Evolutionary conservation across 768 basidiomycete species (phyloP), one percentile per base, ranked within the genome.

Genomic region (Calocybe cyanea): DNA sequence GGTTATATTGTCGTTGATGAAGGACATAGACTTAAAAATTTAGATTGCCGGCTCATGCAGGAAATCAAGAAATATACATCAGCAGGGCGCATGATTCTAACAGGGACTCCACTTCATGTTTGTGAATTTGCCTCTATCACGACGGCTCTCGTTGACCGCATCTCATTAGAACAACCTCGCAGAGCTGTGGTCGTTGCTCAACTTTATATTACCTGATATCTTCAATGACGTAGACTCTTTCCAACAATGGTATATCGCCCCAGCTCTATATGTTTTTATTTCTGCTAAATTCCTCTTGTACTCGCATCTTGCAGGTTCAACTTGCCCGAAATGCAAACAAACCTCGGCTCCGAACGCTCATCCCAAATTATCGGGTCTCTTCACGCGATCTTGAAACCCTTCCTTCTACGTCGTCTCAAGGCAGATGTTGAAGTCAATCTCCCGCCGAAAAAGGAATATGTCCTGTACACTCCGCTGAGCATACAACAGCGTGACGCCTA

Each of bases 1-100:
- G 83, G 88, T 19, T 96, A 94, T 60, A 91, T 98, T 60, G 90
- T 98, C 48, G 95, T 99, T 2, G 92, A 94, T 60, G 92, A 95
- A 65, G 92, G 95, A 0, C 96, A 99, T 65, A 74, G 95, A 18
- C 64, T 99, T 60, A 98, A 98, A 72, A 99, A 99, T 57, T 72
- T 95, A 47, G 80, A 97, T 57, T 92, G 92, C 65, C 85, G 80
- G 68, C 78, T 97, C 13, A 89, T 97, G 65, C 75, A 76, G 47
- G 92, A 95, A 63, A 86, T 99, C 54, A 94, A 93, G 68, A 80
- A 81, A 56, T 93, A 92, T 60, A 69, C 71, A 1, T 83, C 83
- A 43, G 91, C 87, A 0, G 90, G 92, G 33, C 72, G 96, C 38
- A 87, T 97, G 80, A 87, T 99, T 47, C 66, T 99, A 50, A 98